Conservation (phyloP, 805 yeast species). For the Yamadazyma akitaensis region DNA sequence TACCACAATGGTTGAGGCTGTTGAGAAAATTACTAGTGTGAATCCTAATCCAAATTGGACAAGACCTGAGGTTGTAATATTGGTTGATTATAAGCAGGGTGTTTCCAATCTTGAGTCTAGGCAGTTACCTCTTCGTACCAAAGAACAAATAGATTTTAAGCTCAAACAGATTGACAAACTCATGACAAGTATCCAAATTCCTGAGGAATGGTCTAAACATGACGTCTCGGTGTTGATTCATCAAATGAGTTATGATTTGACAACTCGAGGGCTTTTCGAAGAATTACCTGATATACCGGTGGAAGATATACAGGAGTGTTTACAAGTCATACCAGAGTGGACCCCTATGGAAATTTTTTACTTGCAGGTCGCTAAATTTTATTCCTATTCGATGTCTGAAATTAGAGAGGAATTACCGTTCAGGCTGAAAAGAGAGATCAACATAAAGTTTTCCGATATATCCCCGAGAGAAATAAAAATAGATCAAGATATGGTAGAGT, state of each 20-base stretch:
- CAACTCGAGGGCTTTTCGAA: constrained; percentile 12
- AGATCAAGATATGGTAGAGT: constrained; percentile 10
- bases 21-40: background rate
- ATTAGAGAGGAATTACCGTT: constrained; percentile 12
- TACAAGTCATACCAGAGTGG: constrained; percentile 1
- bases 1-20: background rate
- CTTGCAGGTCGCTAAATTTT: constrained; percentile 8
- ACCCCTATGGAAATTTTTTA: constrained; percentile 2
- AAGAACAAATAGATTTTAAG: background rate
- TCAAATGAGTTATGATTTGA: constrained; percentile 12
- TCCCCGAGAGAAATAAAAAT: constrained; percentile 1
- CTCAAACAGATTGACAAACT: background rate
- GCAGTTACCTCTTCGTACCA: constrained; percentile 1
- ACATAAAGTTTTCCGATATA: background rate
- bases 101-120: background rate
- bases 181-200: background rate
- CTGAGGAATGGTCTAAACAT: constrained; percentile 5
- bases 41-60: constrained; percentile 3
- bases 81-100: constrained; percentile 1
- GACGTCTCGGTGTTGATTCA: constrained; percentile 11
- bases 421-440: constrained; percentile 7
- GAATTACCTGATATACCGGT: constrained; percentile 13
- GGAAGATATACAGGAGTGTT: constrained; percentile 10
- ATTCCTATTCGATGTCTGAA: background rate
- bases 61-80: constrained; percentile 9